Evolutionary conservation across 164 flowering plant genomes (phyloP).

Genomic region (Piper betle): DNA sequence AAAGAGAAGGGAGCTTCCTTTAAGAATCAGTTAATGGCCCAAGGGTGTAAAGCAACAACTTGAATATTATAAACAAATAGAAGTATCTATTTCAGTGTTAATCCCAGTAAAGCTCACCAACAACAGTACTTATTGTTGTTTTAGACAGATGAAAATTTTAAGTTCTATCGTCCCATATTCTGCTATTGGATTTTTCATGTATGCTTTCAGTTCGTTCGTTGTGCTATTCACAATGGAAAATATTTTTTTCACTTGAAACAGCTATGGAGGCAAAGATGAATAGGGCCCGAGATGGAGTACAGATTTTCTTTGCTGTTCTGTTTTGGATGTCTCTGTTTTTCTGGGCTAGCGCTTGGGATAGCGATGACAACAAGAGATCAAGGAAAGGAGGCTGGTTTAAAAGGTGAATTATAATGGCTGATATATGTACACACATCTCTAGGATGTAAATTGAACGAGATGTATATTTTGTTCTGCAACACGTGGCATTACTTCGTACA

Average conservation of each 20-base stretch:
- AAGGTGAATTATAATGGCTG: conserved; percentile 22
- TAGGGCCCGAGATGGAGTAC: conserved; percentile 35
- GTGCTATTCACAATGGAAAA: not conserved
- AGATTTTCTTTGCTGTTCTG: conserved; percentile 66
- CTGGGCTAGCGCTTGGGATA: conserved; percentile 72
- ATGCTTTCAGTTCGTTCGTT: too few species aligned
- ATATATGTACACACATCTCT: conserved; percentile 12
- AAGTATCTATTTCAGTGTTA: too few species aligned
- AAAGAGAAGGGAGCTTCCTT: too few species aligned
- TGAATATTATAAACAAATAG: too few species aligned
- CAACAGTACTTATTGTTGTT: too few species aligned
- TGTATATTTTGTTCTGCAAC: not conserved
- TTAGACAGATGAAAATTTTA: too few species aligned
- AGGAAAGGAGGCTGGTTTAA: conserved; percentile 39
- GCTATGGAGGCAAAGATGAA: conserved; percentile 9
- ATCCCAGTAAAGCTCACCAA: too few species aligned
- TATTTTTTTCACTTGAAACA: conserved; percentile 8
- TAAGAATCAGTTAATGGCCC: too few species aligned
- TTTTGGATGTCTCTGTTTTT: conserved; percentile 91
- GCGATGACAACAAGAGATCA: conserved; percentile 29
- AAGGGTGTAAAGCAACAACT: too few species aligned
- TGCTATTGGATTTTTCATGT: too few species aligned
- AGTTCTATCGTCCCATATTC: too few species aligned
- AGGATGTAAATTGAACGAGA: not conserved
- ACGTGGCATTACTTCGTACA: too few species aligned